Evolutionary conservation across 192 early-diverging fungal genomes (phyloP).

Genomic region (Fimicolochytrium jonesii): DNA sequence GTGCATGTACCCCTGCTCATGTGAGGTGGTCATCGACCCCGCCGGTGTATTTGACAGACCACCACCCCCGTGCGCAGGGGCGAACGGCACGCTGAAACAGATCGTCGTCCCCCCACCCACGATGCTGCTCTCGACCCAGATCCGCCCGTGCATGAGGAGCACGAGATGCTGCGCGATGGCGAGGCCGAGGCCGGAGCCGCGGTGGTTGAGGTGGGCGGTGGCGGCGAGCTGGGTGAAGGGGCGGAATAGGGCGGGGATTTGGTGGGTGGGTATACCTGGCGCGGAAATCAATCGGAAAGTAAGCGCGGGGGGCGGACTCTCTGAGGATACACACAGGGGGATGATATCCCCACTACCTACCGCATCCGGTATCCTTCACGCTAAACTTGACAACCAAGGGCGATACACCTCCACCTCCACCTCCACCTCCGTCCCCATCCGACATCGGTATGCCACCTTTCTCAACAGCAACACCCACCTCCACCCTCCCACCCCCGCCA

Average conservation of each 20-base stretch:
- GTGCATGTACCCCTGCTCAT: too few species aligned
- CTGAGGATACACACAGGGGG: not conserved
- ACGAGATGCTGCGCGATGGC: slow-evolving; percentile 4
- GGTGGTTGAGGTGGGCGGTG: not conserved
- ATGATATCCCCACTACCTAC: too few species aligned
- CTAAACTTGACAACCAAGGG: too few species aligned
- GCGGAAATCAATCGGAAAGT: not conserved
- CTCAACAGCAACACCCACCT: too few species aligned
- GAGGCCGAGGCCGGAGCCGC: not conserved
- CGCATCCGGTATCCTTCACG: too few species aligned
- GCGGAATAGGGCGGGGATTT: not conserved
- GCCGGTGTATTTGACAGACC: too few species aligned
- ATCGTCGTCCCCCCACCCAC: not conserved
- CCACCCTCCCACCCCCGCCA: slow-evolving; percentile 34
- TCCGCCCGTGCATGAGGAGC: not conserved
- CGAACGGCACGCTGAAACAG: not conserved
- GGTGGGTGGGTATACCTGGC: not conserved
- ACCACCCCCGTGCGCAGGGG: too few species aligned
- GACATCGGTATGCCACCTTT: too few species aligned
- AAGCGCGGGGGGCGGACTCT: not conserved
- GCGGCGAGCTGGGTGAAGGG: not conserved
- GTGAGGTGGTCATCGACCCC: too few species aligned
- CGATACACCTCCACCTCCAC: too few species aligned
- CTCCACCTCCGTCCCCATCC: too few species aligned
- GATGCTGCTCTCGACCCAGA: not conserved